A percentile compares a stretch with the other conserved stretches of the same genome.
phyloP scores from a whole-genome alignment of 2,329 filamentous ascomycete species.

The Talaromyces sp. region DNA sequence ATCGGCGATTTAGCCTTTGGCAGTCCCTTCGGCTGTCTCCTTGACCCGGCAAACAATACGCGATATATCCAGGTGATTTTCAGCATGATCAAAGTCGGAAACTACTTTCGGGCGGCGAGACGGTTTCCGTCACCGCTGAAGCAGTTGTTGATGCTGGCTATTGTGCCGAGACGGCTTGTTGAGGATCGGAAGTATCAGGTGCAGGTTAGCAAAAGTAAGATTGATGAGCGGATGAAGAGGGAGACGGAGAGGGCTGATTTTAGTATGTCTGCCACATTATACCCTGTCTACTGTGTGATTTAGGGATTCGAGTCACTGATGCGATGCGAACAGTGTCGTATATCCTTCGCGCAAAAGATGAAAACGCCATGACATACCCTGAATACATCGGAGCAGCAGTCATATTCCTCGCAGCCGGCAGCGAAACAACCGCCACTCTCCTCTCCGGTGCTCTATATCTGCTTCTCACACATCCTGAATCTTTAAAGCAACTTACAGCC shows the following conservation, averaged over 20 bases:
- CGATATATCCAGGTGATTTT: not conserved
- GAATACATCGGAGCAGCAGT: not conserved
- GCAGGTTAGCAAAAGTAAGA: not conserved
- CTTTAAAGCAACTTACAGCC: not conserved
- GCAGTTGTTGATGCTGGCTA: not conserved
- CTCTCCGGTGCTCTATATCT: not conserved
- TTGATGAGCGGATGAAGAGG: not conserved
- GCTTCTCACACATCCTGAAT: not conserved
- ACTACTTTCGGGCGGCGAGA: not conserved
- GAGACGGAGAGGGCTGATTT: not conserved
- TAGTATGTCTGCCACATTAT: not conserved
- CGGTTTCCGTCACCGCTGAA: not conserved
- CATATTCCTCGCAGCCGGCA: not conserved
- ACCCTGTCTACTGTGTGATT: no score
- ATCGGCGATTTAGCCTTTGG: conserved; percentile 45
- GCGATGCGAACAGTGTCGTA: not conserved
- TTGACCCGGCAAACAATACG: not conserved
- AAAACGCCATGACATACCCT: not conserved
- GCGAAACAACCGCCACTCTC: not conserved
- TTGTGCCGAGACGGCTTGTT: not conserved
- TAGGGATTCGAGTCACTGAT: not conserved
- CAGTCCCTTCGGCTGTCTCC: conserved; percentile 32
- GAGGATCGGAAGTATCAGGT: not conserved
- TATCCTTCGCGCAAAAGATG: not conserved
- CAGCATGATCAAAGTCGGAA: not conserved